Evolutionary conservation across 2,329 filamentous ascomycete species (phyloP).

Genomic region (Exophiala xenobiotica): DNA sequence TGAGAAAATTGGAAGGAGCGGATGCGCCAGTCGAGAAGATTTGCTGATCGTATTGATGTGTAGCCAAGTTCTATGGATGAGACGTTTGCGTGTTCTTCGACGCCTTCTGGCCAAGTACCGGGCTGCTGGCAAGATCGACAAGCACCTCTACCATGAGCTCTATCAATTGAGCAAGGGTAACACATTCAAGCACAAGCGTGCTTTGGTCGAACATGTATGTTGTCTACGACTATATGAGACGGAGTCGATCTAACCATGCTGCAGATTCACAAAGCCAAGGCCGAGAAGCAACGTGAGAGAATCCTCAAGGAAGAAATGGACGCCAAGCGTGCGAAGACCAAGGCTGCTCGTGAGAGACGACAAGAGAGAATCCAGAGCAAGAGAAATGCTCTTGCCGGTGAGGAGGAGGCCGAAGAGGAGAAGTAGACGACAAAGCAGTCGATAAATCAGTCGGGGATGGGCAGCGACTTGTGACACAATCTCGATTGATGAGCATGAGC

Average conservation of each 20-base stretch:
- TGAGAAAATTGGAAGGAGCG: conserved; percentile 40
- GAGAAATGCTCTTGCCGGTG: conserved; percentile 79
- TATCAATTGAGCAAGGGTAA: conserved; percentile 99
- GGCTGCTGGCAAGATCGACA: conserved; percentile 99
- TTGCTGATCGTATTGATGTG: conserved; percentile 27
- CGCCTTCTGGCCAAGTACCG: conserved; percentile 99
- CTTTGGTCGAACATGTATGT: conserved; percentile 99
- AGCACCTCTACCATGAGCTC: conserved; percentile 99
- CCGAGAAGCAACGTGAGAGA: conserved; percentile 96
- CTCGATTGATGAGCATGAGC: conserved; percentile 4
- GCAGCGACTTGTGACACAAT: conserved; percentile 2
- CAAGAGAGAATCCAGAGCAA: conserved; percentile 87
- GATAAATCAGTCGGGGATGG: neutral
- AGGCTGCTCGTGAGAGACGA: conserved; percentile 99
- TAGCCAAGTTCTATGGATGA: conserved; percentile 99
- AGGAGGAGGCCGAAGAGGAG: conserved; percentile 53
- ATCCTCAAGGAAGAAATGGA: conserved; percentile 99
- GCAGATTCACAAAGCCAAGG: conserved; percentile 99
- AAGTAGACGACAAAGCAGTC: conserved; percentile 10
- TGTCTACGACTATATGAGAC: conserved; percentile 27
- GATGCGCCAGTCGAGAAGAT: too few species aligned
- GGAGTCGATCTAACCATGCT: conserved; percentile 31
- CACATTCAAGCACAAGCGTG: conserved; percentile 99
- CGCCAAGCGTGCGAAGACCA: conserved; percentile 99
- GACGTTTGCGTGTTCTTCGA: conserved; percentile 97